These are phyloP conservation scores for Basipetospora chlamydospora DNA, from an alignment of 2,329 filamentous ascomycete species.

Conservation along the genomic window DNA sequence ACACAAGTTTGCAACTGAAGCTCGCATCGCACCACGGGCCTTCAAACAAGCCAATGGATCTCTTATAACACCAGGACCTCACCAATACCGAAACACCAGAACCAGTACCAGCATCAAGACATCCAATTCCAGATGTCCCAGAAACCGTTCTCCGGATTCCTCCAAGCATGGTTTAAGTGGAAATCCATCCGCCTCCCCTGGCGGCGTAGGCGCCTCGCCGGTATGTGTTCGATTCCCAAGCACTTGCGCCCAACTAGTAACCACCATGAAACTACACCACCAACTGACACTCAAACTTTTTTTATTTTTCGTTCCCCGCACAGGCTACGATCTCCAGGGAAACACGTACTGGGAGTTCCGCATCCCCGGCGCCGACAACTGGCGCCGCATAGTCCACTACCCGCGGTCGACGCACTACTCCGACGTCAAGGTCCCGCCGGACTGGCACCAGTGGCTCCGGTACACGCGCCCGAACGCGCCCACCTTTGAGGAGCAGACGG, in stretches of 20 bases:
- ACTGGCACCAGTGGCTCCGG: constrained; percentile 57
- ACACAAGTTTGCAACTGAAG: no score
- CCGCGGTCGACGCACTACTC: constrained; percentile 37
- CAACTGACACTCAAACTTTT: neutral
- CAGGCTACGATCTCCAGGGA: constrained; percentile 49
- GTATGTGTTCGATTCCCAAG: constrained; percentile 21
- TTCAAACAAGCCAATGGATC: no score
- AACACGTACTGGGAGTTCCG: constrained; percentile 59
- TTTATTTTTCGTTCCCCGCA: neutral
- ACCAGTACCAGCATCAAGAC: neutral
- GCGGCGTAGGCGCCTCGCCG: constrained; percentile 48
- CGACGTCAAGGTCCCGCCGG: constrained; percentile 41
- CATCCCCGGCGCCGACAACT: constrained; percentile 26
- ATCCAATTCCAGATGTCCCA: constrained; percentile 2
- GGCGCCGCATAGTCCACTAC: constrained; percentile 49
- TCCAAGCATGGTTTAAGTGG: constrained; percentile 42
- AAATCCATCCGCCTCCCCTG: constrained; percentile 48
- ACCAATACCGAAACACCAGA: no score
- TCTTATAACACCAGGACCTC: no score
- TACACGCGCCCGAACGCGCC: constrained; percentile 41
- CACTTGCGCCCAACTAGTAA: neutral
- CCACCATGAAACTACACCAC: neutral
- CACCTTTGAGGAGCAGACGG: constrained; percentile 38
- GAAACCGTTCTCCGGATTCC: constrained; percentile 7
- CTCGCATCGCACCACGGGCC: no score